Conservation (phyloP, 2,329 filamentous ascomycete species). For the Davidsoniella eucalypti region DNA sequence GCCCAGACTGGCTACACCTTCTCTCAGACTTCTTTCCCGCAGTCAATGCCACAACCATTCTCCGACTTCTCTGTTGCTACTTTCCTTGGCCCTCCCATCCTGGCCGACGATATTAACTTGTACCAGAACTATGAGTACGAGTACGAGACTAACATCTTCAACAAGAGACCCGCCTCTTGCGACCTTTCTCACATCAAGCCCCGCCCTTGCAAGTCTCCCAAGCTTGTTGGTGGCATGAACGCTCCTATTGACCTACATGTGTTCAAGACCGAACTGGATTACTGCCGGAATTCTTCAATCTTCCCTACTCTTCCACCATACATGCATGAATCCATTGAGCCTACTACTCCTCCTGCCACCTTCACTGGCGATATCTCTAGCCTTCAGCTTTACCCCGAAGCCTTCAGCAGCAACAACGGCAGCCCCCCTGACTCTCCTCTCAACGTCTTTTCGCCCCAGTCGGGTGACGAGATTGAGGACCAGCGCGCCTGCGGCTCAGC, state of each 20-base stretch:
- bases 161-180: constrained; percentile 9
- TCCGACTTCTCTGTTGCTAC: constrained; percentile 1
- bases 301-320: constrained; percentile 1
- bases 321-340: constrained; percentile 1
- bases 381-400: constrained; percentile 10
- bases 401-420: constrained; percentile 3
- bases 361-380: constrained; percentile 6
- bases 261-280: too few relatives aligned
- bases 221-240: background rate
- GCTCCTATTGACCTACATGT: constrained; percentile 6
- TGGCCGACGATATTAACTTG: constrained; percentile 4
- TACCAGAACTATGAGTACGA: constrained; percentile 4
- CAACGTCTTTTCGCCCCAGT: constrained; percentile 7
- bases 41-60: constrained; percentile 1
- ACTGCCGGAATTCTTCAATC: background rate
- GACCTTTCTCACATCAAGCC: constrained; percentile 8
- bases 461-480: constrained; percentile 8
- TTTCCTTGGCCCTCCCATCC: background rate
- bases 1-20: constrained; percentile 6
- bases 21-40: constrained; percentile 1
- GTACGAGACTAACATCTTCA: constrained; percentile 7
- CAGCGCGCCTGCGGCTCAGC: constrained; percentile 14
- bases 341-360: constrained; percentile 1
- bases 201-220: background rate
- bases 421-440: constrained; percentile 15